phyloP scores from a whole-genome alignment of 805 yeast genomes.

The Candida palmyrensis region DNA sequence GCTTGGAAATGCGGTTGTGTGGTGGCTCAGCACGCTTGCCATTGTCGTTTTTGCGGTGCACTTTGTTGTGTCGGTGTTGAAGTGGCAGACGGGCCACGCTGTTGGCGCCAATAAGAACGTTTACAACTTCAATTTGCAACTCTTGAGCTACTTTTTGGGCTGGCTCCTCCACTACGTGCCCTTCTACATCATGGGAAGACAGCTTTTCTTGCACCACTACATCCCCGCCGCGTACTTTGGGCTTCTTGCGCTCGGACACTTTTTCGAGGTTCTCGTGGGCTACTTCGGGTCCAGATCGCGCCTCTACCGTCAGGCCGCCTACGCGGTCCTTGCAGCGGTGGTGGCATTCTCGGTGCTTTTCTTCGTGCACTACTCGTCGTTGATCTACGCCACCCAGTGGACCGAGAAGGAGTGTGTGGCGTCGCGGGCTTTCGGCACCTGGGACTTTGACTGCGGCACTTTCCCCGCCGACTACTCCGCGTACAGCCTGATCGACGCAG shows the following conservation, averaged over 20 bases:
- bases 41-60: constrained; percentile 47
- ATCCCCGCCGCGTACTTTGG: constrained; percentile 91
- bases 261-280: constrained; percentile 45
- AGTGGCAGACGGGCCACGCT: constrained; percentile 54
- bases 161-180: constrained; percentile 72
- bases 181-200: constrained; percentile 86
- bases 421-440: constrained; percentile 53
- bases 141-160: constrained; percentile 58
- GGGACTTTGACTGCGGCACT: constrained; percentile 86
- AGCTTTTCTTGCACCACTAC: constrained; percentile 89
- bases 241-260: constrained; percentile 68
- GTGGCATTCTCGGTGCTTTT: constrained; percentile 46
- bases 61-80: constrained; percentile 41
- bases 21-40: constrained; percentile 68
- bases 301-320: constrained; percentile 41
- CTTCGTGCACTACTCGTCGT: constrained; percentile 61
- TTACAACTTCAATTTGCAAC: constrained; percentile 60
- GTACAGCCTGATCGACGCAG: no score
- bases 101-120: constrained; percentile 49
- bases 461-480: constrained; percentile 27
- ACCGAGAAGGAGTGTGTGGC: constrained; percentile 59
- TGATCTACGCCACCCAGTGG: constrained; percentile 80
- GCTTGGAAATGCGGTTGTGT: constrained; percentile 71
- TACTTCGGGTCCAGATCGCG: constrained; percentile 24
- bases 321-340: constrained; percentile 42